phyloP scores from a whole-genome alignment of 768 basidiomycete genomes.

The Cystofilobasidium ferigula region DNA sequence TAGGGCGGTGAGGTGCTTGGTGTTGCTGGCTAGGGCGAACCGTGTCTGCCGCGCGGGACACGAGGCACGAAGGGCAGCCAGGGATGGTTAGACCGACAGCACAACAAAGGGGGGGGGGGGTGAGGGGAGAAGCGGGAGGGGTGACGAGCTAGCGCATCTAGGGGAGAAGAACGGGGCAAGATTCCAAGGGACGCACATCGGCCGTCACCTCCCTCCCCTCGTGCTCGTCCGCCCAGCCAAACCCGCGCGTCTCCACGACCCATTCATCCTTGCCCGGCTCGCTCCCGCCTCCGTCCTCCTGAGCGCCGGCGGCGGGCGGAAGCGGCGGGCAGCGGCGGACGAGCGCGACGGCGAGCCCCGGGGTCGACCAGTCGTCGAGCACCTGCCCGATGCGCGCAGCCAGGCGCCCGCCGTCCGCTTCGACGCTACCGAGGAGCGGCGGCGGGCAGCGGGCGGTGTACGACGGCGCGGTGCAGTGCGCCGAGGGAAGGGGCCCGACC shows the following conservation, averaged over 20 bases:
- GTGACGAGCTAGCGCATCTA: neutral
- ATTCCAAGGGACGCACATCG: conserved; percentile 17
- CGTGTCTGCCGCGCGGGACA: conserved; percentile 31
- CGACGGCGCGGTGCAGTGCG: too few species aligned
- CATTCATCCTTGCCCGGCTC: neutral
- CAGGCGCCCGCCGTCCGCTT: too few species aligned
- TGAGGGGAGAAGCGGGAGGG: neutral
- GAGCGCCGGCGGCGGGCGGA: too few species aligned
- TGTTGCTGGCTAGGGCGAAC: conserved; percentile 34
- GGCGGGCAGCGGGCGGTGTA: too few species aligned
- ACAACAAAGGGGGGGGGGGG: too few species aligned
- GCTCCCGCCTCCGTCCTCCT: too few species aligned
- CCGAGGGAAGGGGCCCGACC: too few species aligned
- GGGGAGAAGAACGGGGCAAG: neutral
- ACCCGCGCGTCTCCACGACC: conserved; percentile 4
- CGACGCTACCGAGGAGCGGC: too few species aligned
- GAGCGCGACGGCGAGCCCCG: neutral
- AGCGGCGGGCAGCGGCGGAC: too few species aligned
- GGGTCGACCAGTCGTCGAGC: neutral
- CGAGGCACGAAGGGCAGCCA: too few species aligned
- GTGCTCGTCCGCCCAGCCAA: conserved; percentile 2
- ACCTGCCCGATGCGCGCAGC: neutral
- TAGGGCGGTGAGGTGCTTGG: conserved; percentile 33
- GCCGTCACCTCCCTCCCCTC: conserved; percentile 8
- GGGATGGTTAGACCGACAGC: too few species aligned